Base-by-base conservation (phyloP, 202 grass and related monocot species). In the Eragrostis tef region DNA sequence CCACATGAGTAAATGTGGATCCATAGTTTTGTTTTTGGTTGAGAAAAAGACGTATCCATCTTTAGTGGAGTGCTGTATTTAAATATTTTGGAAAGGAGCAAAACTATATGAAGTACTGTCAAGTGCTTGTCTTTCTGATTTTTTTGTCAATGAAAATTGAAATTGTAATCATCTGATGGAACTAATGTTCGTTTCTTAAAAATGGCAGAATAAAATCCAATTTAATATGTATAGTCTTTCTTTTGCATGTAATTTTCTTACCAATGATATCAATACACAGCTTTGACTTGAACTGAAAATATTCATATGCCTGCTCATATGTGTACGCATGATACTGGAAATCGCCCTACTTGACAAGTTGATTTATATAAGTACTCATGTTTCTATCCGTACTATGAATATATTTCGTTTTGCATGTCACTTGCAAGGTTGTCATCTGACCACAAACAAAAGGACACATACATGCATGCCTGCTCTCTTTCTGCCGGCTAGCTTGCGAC, bases 401-500 rank as follows among this genome's bases (percentile, higher is more conserved):
- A 70, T 53, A 70, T 42, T 76, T 76, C 63, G 20, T 15, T 69
- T 52, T 81, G 43, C n/a, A 54, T 54, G 45, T 85, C 71, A 44
- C 21, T 70, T 34, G 64, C 20, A 75, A 64, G 20, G 44, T 46
- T 81, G 78, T 62, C 85, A 53, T 73, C 62, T 64, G 21, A 69
- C 11, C 78, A 69, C 27, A 75, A 81, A 51, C 56, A 74, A 74
- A 86, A 70, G 20, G 46, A 61, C 78, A 68, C 44, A 63, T 76
- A 63, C 41, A 49, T 45, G 9, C 49, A 65, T 36, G 60, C 17
- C 16, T 63, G 58, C 34, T 45, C n/a, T 49, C 70, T 81, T 62
- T 63, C 64, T 82, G 8, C 24, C 24, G 41, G 8, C 5, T 41
- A 70, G 31, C 43, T 82, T 64, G 29, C 45, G 1, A 77, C 21